These are phyloP conservation scores for Zoysia japonica DNA, from an alignment of 176 grass and related monocot species.

Conservation along the genomic window DNA sequence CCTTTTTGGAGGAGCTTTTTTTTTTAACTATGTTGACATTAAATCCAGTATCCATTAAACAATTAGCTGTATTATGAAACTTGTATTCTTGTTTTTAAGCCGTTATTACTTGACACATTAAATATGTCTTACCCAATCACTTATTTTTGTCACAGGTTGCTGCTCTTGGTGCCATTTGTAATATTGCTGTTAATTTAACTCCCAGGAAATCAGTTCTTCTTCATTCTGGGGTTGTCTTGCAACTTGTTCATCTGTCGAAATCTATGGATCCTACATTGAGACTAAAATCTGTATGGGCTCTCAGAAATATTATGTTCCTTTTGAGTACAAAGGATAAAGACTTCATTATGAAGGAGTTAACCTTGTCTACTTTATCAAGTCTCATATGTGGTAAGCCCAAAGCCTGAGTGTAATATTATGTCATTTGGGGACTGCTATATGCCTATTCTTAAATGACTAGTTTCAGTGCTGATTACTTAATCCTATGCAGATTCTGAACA, in stretches of 20 bases:
- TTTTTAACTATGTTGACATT: not conserved
- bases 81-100: not conserved
- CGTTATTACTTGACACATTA: not conserved
- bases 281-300: constrained; percentile 80
- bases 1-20: not conserved
- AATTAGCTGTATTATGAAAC: not conserved
- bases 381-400: constrained; percentile 79
- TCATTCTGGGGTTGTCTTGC: constrained; percentile 65
- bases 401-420: constrained; percentile 17
- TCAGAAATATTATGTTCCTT: constrained; percentile 97
- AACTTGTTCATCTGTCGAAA: constrained; percentile 78
- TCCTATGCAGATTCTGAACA: constrained; percentile 79
- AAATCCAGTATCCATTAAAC: not conserved
- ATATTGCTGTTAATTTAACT: constrained; percentile 82
- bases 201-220: constrained; percentile 76
- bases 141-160: constrained; percentile 58
- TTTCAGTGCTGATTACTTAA: constrained; percentile 31
- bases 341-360: constrained; percentile 76
- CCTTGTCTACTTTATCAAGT: constrained; percentile 63
- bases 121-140: constrained; percentile 20
- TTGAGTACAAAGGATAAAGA: constrained; percentile 79
- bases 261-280: constrained; percentile 85
- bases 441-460: not conserved
- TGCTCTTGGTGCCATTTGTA: constrained; percentile 88
- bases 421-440: not conserved